Evolutionary conservation across 768 basidiomycete species (phyloP), one percentile per base, ranked within the genome.

Genomic region (Podaxis sp.): DNA sequence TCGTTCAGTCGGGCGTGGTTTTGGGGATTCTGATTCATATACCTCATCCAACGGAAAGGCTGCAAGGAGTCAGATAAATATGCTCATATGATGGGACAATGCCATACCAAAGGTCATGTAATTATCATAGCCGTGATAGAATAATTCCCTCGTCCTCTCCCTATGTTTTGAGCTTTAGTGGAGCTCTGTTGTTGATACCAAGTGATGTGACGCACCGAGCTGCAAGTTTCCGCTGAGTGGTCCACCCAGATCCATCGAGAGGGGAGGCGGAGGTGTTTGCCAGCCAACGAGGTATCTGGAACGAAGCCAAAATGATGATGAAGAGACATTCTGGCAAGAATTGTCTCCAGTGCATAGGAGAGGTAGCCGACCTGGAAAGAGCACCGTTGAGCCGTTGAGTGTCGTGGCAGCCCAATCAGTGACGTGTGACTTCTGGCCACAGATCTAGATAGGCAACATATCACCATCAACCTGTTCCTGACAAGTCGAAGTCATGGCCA

Each of bases 41-140:
- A 92, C 92, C 84, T 94, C 93, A 67, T 94, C 93, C 69, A 90
- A 73, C 19, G 93, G 93, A 68, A 93, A 94, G n/a, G 91, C 92
- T 92, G 65, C 8, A 36, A 39, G 17, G 46, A 57, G 67, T 71
- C 53, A 60, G 66, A 54, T 64, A 57, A 63, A n/a, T 61, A 63
- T 49, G 33, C 12, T 61, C 28, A 24, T 28, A 55, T 33, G 55
- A 51, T 24, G 17, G 3, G 40, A 54, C 44, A 38, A 28, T 30
- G 42, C 12, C 69, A 68, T 66, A 93, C 92, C 95, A 71, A 84
- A 84, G 52, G 76, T 81, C 95, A 96, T 96, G 73, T 97, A 97
- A 68, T 85, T 87, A 68, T 92, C 74, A 70, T 88, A 97, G 0
- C 95, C 95, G 79, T 96, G 95, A 70, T 92, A 89, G 90, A 93